phyloP scores from a whole-genome alignment of 2,329 filamentous ascomycete species.

The Aurifilum marmelostoma region DNA sequence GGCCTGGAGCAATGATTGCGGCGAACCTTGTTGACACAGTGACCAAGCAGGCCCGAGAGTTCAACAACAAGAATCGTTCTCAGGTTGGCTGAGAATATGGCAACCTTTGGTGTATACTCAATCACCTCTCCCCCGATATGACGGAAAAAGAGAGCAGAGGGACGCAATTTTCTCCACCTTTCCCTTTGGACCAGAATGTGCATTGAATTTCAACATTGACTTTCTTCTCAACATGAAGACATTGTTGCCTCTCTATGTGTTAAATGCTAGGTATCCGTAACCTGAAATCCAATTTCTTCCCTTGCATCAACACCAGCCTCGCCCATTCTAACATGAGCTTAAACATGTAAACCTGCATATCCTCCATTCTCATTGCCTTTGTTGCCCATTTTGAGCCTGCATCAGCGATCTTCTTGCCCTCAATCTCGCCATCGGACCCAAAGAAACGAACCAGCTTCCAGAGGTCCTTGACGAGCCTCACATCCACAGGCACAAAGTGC shows the following conservation, averaged over 20 bases:
- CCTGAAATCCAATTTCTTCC: slow-evolving; percentile 51
- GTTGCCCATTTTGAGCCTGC: slow-evolving; percentile 54
- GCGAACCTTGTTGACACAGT: slow-evolving; percentile 19
- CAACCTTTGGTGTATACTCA: too few relatives aligned
- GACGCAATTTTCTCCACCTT: too few relatives aligned
- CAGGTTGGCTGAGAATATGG: background rate
- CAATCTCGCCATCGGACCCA: slow-evolving; percentile 17
- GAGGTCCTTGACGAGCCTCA: slow-evolving; percentile 6
- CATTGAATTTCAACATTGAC: too few relatives aligned
- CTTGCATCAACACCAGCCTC: slow-evolving; percentile 53
- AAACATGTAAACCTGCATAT: slow-evolving; percentile 73
- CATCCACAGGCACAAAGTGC: slow-evolving; percentile 13
- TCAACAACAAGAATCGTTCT: background rate
- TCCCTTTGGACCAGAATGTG: too few relatives aligned
- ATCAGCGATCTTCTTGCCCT: slow-evolving; percentile 12
- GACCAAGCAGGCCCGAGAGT: slow-evolving; percentile 4
- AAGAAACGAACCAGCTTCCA: slow-evolving; percentile 6
- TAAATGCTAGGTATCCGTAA: background rate
- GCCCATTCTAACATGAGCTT: slow-evolving; percentile 67
- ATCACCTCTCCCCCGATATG: background rate
- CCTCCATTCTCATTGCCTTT: slow-evolving; percentile 68
- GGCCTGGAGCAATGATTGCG: slow-evolving; percentile 32
- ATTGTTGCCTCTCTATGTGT: too few relatives aligned
- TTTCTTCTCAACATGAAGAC: too few relatives aligned
- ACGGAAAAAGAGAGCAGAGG: background rate